Evolutionary conservation across 2,329 filamentous ascomycete species (phyloP).

Genomic region (Cytospora piceae): DNA sequence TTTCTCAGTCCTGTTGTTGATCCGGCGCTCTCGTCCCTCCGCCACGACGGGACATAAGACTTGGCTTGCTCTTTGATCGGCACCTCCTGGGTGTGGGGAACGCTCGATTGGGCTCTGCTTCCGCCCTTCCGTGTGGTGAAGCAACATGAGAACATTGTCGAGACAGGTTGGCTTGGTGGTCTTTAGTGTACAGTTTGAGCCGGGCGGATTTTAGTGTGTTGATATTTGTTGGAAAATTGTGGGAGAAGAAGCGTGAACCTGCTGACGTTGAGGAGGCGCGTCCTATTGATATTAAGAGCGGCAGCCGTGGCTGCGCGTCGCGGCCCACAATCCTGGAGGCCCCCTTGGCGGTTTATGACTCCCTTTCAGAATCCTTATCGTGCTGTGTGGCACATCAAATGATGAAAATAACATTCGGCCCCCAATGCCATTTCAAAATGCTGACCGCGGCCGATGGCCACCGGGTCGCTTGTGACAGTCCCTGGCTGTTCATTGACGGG

Average conservation of each 20-base stretch:
- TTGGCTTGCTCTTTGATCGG: constrained; percentile 11
- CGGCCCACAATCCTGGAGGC: constrained; percentile 6
- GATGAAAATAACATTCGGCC: background rate
- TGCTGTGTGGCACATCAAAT: background rate
- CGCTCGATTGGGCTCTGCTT: background rate
- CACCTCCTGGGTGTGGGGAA: background rate
- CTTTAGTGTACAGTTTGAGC: background rate
- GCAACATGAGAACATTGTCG: constrained; percentile 16
- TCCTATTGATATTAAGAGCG: background rate
- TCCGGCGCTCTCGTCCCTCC: constrained; percentile 2
- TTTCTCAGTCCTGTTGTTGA: constrained; percentile 24
- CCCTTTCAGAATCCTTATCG: constrained; percentile 1
- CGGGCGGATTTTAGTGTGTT: background rate
- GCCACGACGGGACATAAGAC: constrained; percentile 14
- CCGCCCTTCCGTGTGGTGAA: constrained; percentile 5
- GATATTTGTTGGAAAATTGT: background rate
- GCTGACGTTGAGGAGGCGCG: background rate
- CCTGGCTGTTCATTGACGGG: background rate
- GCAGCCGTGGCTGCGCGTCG: background rate
- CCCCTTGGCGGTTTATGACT: background rate
- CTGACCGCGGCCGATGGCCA: background rate
- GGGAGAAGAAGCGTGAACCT: background rate
- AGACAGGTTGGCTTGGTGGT: background rate
- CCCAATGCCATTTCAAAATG: background rate
- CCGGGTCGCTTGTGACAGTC: background rate